Evolutionary conservation across 345 rosid genomes (phyloP).

Genomic region (Aquilaria malaccensis): DNA sequence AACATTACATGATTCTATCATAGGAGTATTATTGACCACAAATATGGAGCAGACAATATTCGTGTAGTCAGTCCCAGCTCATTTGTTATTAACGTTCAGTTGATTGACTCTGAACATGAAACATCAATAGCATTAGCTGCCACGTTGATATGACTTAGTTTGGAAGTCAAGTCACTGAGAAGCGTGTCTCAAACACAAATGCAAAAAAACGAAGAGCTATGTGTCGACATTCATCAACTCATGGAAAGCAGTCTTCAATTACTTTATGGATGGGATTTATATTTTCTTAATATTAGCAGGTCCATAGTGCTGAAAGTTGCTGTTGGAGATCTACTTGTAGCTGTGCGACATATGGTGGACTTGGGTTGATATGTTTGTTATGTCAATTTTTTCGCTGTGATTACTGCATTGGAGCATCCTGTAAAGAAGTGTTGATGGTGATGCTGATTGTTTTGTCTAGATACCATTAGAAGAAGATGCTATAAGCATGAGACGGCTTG

Average conservation of each 20-base stretch:
- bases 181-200: no score
- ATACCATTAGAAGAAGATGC: conserved; percentile 23
- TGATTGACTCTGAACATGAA: no score
- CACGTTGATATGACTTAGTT: no score
- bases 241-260: not conserved
- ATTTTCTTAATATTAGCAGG: conserved; percentile 1
- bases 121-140: no score
- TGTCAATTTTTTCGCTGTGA: conserved; percentile 23
- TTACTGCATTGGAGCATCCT: conserved; percentile 39
- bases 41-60: no score
- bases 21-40: no score
- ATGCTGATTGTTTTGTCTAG: conserved; percentile 17
- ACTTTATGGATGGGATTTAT: not conserved
- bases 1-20: no score
- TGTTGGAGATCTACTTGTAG: conserved; percentile 26
- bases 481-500: conserved; percentile 28
- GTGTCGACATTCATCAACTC: not conserved
- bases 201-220: no score
- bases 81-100: no score
- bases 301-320: conserved; percentile 32
- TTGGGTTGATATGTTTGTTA: conserved; percentile 25
- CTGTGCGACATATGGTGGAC: conserved; percentile 21
- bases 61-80: no score
- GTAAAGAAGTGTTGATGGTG: conserved; percentile 41
- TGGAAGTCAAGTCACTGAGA: no score